Evolutionary conservation across 306 rosid species (phyloP).

Genomic region (Rubus parviflorus): DNA sequence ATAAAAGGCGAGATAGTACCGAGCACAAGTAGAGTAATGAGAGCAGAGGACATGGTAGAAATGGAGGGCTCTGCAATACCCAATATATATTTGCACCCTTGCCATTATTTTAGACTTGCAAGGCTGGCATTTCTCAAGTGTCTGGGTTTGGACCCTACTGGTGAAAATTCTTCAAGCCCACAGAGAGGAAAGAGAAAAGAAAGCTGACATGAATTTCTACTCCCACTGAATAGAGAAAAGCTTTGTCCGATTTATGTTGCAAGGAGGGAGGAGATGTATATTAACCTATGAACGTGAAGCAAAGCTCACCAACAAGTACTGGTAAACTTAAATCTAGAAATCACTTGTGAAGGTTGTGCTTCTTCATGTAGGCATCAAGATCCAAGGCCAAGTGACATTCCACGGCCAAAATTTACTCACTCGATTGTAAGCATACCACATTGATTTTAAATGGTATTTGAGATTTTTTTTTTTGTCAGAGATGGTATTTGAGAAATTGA

Average conservation of each 20-base stretch:
- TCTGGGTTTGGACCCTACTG: slow-evolving; percentile 61
- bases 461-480: too few relatives aligned
- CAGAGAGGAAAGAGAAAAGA: slow-evolving; percentile 42
- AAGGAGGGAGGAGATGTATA: neutral
- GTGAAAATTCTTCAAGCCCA: slow-evolving; percentile 41
- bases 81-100: slow-evolving; percentile 49
- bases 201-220: slow-evolving; percentile 24
- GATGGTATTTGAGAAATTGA: too few relatives aligned
- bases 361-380: neutral
- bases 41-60: slow-evolving; percentile 42
- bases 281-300: neutral
- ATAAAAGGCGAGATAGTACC: slow-evolving; percentile 48
- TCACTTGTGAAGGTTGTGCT: neutral
- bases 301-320: neutral
- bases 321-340: neutral
- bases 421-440: neutral
- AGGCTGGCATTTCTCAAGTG: slow-evolving; percentile 78
- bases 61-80: slow-evolving; percentile 36
- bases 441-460: neutral
- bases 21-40: slow-evolving; percentile 45
- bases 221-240: neutral
- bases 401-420: neutral
- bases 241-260: neutral
- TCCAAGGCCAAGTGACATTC: neutral
- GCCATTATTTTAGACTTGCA: slow-evolving; percentile 65